Conservation (phyloP, 441 rosid species). For the Syzygium syzygioides region DNA sequence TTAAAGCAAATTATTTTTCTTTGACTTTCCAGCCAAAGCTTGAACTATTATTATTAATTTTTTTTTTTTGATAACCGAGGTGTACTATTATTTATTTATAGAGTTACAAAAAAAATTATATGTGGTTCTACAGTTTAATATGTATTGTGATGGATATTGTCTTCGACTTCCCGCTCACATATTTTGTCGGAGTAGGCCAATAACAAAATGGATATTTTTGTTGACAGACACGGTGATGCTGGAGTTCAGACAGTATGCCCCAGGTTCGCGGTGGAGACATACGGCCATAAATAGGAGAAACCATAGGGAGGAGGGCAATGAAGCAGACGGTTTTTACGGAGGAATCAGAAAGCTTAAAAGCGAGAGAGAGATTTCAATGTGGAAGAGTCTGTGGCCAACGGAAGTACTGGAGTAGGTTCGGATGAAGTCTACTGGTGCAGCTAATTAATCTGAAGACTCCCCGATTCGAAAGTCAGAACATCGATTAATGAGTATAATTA, state of each 20-base stretch:
- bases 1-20: neutral
- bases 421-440: neutral
- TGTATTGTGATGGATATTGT: neutral
- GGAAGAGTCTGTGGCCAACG: constrained; percentile 70
- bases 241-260: constrained; percentile 70
- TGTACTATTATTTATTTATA: neutral
- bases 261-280: constrained; percentile 75
- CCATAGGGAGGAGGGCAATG: constrained; percentile 76
- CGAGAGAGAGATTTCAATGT: constrained; percentile 47
- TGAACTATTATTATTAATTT: neutral
- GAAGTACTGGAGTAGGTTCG: constrained; percentile 42
- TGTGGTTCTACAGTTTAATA: neutral
- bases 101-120: neutral
- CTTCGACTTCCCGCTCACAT: neutral
- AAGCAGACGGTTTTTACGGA: constrained; percentile 84
- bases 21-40: neutral
- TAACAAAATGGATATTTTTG: neutral
- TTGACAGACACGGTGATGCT: constrained; percentile 53
- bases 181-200: neutral
- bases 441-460: neutral
- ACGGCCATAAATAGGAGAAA: constrained; percentile 47
- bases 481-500: neutral
- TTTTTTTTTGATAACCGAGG: too few relatives aligned
- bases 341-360: constrained; percentile 51
- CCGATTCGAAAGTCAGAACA: neutral